A percentile compares a stretch with the other conserved stretches of the same genome.
Conservation (phyloP, 768 basidiomycete species). For the Tephrocybe sp. region DNA sequence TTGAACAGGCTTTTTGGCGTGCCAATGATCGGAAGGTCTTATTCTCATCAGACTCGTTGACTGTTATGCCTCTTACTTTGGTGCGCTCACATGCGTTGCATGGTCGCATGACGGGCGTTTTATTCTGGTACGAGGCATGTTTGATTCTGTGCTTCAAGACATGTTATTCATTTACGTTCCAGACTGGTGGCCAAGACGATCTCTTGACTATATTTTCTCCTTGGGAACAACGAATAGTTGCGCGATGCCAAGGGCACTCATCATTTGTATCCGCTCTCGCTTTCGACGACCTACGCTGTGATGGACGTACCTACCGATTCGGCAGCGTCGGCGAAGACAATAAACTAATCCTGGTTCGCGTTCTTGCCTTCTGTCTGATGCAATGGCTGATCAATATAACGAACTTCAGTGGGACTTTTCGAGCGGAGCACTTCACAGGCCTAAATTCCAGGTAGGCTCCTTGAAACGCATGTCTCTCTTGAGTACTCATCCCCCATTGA, state of each 20-base stretch:
- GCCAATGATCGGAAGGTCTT: background rate
- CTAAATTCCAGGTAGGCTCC: constrained; percentile 61
- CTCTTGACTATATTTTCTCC: constrained; percentile 92
- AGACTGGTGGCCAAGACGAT: constrained; percentile 98
- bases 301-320: constrained; percentile 89
- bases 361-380: background rate
- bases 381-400: no score
- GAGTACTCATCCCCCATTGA: background rate
- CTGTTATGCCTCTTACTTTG: constrained; percentile 94
- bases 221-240: constrained; percentile 90
- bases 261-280: constrained; percentile 89
- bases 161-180: constrained; percentile 1
- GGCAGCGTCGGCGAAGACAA: constrained; percentile 97
- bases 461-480: background rate
- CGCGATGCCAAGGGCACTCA: constrained; percentile 95
- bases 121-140: constrained; percentile 58
- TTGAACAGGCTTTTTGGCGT: constrained; percentile 6
- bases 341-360: constrained; percentile 79
- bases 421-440: constrained; percentile 84
- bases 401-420: constrained; percentile 93
- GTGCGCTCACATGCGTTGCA: constrained; percentile 81
- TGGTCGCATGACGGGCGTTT: constrained; percentile 98
- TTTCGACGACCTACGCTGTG: constrained; percentile 87
- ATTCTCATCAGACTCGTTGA: constrained; percentile 79
- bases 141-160: background rate